Percentiles rank a stretch among this genome's conserved stretches.
Conservation (phyloP, 1,139 yeast genomes). For the Suhomyces kunorum region DNA sequence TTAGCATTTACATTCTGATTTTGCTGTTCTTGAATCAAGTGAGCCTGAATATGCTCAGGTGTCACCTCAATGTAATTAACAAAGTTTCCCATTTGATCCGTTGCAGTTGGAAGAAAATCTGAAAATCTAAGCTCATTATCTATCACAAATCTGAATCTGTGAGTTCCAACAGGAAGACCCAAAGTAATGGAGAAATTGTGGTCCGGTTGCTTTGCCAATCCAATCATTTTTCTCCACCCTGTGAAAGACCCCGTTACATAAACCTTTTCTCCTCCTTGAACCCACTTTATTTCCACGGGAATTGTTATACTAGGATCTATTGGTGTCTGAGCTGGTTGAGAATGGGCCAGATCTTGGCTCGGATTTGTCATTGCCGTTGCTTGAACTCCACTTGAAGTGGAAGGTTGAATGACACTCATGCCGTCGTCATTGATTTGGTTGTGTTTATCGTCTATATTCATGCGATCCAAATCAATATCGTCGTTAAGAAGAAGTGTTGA, state of each 20-base stretch:
- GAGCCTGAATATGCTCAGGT: conserved; percentile 36
- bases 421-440: conserved; percentile 7
- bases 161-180: conserved; percentile 51
- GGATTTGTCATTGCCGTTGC: conserved; percentile 9
- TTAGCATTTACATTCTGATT: conserved; percentile 14
- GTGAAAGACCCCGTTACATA: conserved; percentile 53
- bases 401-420: conserved; percentile 10
- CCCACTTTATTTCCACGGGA: conserved; percentile 87
- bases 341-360: conserved; percentile 18
- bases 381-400: conserved; percentile 10
- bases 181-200: conserved; percentile 41
- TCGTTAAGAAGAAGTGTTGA: conserved; percentile 46
- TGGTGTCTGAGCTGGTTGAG: conserved; percentile 13
- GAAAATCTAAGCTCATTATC: conserved; percentile 51
- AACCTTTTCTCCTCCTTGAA: conserved; percentile 90
- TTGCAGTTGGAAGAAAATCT: conserved; percentile 50
- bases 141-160: conserved; percentile 48
- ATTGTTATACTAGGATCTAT: conserved; percentile 24
- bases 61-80: conserved; percentile 52
- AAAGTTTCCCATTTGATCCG: conserved; percentile 54
- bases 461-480: conserved; percentile 40
- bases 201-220: conserved; percentile 51
- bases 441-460: conserved; percentile 30
- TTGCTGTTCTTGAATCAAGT: conserved; percentile 24
- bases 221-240: conserved; percentile 55